These are phyloP conservation scores for Beta lomatogona DNA, from an alignment of 179 eudicot genomes.

Conservation along the genomic window DNA sequence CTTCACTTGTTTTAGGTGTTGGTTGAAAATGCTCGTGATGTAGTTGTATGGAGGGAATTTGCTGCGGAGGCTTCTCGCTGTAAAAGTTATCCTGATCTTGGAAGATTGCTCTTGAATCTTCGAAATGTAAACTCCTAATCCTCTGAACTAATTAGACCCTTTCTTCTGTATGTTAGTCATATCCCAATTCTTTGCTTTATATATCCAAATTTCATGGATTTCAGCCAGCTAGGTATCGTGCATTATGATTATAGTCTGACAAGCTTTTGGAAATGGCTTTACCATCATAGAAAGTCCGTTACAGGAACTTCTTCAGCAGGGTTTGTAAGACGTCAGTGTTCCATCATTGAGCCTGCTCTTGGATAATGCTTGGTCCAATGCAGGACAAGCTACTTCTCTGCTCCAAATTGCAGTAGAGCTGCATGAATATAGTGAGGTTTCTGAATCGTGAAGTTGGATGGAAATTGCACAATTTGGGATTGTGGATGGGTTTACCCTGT, in stretches of 20 bases:
- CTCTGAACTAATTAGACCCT: constrained; percentile 3
- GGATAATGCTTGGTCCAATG: background rate
- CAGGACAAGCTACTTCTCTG: background rate
- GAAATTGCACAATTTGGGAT: background rate
- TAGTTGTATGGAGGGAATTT: constrained; percentile 77
- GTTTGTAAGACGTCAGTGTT: background rate
- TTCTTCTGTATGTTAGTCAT: constrained; percentile 2
- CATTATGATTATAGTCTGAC: background rate
- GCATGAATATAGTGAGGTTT: background rate
- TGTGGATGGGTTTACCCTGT: background rate
- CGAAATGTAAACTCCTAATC: constrained; percentile 60
- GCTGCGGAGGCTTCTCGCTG: constrained; percentile 81
- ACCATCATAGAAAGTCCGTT: background rate
- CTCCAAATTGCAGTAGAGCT: background rate
- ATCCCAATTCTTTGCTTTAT: background rate
- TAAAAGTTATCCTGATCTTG: constrained; percentile 85
- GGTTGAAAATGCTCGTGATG: constrained; percentile 72
- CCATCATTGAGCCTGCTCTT: background rate
- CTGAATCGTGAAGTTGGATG: background rate
- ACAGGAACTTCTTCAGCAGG: background rate
- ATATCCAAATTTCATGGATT: background rate
- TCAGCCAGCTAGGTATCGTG: background rate
- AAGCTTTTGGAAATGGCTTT: background rate
- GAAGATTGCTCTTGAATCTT: constrained; percentile 86
- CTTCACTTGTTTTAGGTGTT: constrained; percentile 56